phyloP scores from a whole-genome alignment of 768 basidiomycete species.

The Hemileccinum rubropunctum region DNA sequence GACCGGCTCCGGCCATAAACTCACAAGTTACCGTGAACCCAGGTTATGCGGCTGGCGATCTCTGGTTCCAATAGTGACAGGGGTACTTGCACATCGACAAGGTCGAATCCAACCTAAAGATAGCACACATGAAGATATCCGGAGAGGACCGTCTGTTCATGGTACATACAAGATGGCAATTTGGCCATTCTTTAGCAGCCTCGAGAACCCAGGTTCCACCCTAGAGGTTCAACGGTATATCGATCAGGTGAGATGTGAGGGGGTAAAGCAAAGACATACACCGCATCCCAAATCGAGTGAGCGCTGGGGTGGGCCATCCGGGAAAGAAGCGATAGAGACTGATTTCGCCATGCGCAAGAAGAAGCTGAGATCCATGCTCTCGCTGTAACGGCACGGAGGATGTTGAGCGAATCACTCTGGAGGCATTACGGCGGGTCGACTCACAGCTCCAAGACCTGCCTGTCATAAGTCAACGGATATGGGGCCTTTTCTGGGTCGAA shows the following conservation, averaged over 20 bases:
- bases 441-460: slow-evolving; percentile 65
- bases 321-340: slow-evolving; percentile 59
- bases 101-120: slow-evolving; percentile 70
- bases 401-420: slow-evolving; percentile 5
- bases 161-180: slow-evolving; percentile 57
- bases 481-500: slow-evolving; percentile 76
- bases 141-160: not conserved
- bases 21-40: slow-evolving; percentile 80
- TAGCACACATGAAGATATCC: slow-evolving; percentile 3
- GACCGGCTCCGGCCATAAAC: slow-evolving; percentile 17
- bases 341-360: slow-evolving; percentile 47
- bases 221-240: slow-evolving; percentile 31
- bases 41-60: slow-evolving; percentile 57
- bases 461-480: slow-evolving; percentile 74
- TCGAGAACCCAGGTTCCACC: slow-evolving; percentile 71
- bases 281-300: slow-evolving; percentile 74
- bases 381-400: slow-evolving; percentile 33
- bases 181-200: slow-evolving; percentile 68
- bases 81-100: slow-evolving; percentile 72
- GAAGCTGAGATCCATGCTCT: slow-evolving; percentile 53
- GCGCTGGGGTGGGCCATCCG: slow-evolving; percentile 46
- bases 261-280: slow-evolving; percentile 38
- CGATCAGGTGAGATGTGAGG: not conserved
- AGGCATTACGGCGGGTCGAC: slow-evolving; percentile 20
- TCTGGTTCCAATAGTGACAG: slow-evolving; percentile 47